Conservation (phyloP, 805 yeast genomes). For the Allodekkera sacchari region DNA sequence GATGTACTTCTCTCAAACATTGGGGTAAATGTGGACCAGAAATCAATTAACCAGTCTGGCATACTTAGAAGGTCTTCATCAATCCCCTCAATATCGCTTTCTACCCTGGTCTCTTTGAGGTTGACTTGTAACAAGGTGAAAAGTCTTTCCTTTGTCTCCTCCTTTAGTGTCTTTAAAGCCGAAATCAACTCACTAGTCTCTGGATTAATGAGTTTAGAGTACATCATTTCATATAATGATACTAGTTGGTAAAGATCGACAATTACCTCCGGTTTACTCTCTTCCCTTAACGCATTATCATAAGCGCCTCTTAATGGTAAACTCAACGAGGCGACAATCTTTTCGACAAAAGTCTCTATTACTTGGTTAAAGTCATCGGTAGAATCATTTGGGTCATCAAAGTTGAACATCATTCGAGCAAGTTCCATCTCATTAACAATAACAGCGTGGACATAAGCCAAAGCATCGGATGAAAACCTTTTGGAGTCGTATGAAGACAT, state of each 20-base stretch:
- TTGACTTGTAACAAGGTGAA: constrained; percentile 26
- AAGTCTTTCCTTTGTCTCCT: constrained; percentile 30
- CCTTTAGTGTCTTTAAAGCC: constrained; percentile 25
- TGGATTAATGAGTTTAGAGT: constrained; percentile 32
- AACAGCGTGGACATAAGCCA: constrained; percentile 81
- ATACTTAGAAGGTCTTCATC: constrained; percentile 53
- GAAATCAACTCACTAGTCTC: constrained; percentile 12
- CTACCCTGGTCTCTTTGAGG: constrained; percentile 28
- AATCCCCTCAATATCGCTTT: constrained; percentile 25
- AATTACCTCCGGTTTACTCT: constrained; percentile 45
- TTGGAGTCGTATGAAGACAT: constrained; percentile 72
- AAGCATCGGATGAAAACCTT: constrained; percentile 75
- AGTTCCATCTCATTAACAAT: constrained; percentile 84
- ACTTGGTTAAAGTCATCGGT: constrained; percentile 16
- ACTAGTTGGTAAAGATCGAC: constrained; percentile 55
- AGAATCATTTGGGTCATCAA: constrained; percentile 19
- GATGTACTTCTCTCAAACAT: constrained; percentile 37
- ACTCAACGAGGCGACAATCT: constrained; percentile 44
- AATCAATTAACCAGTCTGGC: constrained; percentile 78
- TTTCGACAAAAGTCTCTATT: constrained; percentile 33
- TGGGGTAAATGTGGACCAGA: constrained; percentile 51
- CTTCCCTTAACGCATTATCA: constrained; percentile 62
- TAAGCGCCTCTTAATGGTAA: constrained; percentile 55
- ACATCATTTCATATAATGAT: constrained; percentile 65
- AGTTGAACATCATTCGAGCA: constrained; percentile 51